Evolutionary conservation across 352 stramenopile genomes (phyloP).

Genomic region (Globisporangium viniferum): DNA sequence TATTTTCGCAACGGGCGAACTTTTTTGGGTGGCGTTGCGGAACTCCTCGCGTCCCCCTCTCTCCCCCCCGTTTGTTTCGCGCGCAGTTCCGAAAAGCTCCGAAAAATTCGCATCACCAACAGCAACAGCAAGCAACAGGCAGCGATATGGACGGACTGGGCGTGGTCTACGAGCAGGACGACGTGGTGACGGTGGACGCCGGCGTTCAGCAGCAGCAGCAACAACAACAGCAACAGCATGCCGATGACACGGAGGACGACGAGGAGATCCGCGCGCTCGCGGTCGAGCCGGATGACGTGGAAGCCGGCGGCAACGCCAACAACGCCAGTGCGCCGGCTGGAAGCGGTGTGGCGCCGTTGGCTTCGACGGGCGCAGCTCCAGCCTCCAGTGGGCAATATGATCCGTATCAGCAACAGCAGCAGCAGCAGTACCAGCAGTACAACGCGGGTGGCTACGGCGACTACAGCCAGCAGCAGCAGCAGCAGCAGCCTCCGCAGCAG

Average conservation of each 20-base stretch:
- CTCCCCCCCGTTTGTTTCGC: not conserved
- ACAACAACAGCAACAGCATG: slow-evolving; percentile 1
- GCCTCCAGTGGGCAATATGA: slow-evolving; percentile 18
- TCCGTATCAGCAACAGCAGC: slow-evolving; percentile 42
- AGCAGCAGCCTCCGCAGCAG: slow-evolving; percentile 2
- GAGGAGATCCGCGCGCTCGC: slow-evolving; percentile 65
- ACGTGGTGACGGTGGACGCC: slow-evolving; percentile 33
- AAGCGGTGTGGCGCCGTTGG: not conserved
- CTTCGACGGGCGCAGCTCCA: not conserved
- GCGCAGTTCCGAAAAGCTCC: slow-evolving; percentile 1
- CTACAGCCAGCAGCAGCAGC: slow-evolving; percentile 20
- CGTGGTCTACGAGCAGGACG: slow-evolving; percentile 78
- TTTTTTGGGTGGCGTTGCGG: not conserved
- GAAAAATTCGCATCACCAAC: not conserved
- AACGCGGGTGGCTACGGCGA: slow-evolving; percentile 30
- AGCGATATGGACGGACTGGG: slow-evolving; percentile 58
- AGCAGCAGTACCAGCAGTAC: slow-evolving; percentile 25
- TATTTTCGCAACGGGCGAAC: not conserved
- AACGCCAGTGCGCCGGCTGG: slow-evolving; percentile 3
- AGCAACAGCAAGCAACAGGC: not conserved
- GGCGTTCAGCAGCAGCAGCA: slow-evolving; percentile 12
- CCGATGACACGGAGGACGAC: slow-evolving; percentile 45
- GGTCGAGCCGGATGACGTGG: slow-evolving; percentile 52
- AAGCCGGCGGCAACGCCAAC: slow-evolving; percentile 16
- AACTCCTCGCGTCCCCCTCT: not conserved